phyloP scores from a whole-genome alignment of 2,329 filamentous ascomycete genomes.

The Cladosporium oxysporum region DNA sequence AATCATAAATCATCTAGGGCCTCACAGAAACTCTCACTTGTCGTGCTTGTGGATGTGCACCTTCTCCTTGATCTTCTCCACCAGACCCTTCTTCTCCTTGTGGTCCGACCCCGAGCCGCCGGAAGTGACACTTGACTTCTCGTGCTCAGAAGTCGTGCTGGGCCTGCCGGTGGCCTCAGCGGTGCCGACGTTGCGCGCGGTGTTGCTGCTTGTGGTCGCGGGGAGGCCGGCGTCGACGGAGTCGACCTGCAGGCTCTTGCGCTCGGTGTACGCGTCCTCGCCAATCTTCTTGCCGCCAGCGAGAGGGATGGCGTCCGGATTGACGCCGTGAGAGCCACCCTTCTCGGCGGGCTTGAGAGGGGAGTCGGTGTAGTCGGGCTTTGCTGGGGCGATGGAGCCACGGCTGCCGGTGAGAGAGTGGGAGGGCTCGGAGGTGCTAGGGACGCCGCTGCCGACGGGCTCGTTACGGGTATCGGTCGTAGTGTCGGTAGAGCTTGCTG shows the following conservation, averaged over 20 bases:
- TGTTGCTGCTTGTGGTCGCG: constrained; percentile 11
- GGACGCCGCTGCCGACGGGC: constrained; percentile 1
- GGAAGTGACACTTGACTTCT: not conserved
- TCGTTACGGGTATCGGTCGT: not conserved
- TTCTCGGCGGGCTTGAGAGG: constrained; percentile 19
- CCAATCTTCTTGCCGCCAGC: constrained; percentile 23
- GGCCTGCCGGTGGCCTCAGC: not conserved
- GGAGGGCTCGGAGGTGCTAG: not conserved
- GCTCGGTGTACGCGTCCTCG: constrained; percentile 18
- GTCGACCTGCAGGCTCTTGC: constrained; percentile 16
- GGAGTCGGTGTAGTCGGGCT: constrained; percentile 16
- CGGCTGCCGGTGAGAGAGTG: constrained; percentile 17
- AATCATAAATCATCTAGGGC: not conserved
- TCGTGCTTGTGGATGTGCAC: constrained; percentile 16
- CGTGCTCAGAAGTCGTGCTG: not conserved
- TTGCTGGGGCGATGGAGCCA: constrained; percentile 9
- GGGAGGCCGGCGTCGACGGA: not conserved
- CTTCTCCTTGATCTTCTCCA: constrained; percentile 20
- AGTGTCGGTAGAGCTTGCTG: not conserved
- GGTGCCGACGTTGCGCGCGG: constrained; percentile 6
- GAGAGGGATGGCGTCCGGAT: constrained; percentile 24
- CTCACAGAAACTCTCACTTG: not conserved
- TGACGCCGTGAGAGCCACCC: constrained; percentile 18
- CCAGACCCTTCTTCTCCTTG: constrained; percentile 10
- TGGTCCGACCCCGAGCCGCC: not conserved